Conservation (phyloP, 2,329 filamentous ascomycete genomes). For the Calonectria leucothoes region DNA sequence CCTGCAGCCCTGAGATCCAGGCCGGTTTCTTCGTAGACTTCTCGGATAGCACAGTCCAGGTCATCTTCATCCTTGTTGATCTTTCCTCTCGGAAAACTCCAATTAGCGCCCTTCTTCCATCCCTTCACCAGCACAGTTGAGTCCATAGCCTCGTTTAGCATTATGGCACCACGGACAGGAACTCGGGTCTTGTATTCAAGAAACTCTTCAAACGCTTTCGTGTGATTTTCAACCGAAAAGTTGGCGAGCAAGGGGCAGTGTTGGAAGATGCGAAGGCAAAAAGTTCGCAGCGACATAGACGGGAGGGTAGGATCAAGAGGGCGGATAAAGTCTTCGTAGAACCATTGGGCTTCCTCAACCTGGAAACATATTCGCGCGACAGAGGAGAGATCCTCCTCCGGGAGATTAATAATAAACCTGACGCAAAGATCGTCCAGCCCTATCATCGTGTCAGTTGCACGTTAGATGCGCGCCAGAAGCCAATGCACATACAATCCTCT, state of each 20-base stretch:
- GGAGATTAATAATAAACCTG: constrained; percentile 97
- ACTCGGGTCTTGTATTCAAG: constrained; percentile 94
- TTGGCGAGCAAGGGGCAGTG: constrained; percentile 90
- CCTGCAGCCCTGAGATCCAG: constrained; percentile 83
- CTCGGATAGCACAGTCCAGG: constrained; percentile 90
- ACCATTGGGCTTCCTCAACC: constrained; percentile 99
- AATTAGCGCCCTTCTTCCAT: constrained; percentile 96
- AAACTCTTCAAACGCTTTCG: constrained; percentile 90
- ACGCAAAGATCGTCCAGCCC: constrained; percentile 98
- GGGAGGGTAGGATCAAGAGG: constrained; percentile 87
- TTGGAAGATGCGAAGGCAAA: constrained; percentile 91
- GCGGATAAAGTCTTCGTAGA: constrained; percentile 99
- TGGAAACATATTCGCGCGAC: constrained; percentile 98
- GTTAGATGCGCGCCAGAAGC: constrained; percentile 20
- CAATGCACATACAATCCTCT: constrained; percentile 80
- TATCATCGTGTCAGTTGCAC: constrained; percentile 51
- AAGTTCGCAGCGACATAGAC: constrained; percentile 84
- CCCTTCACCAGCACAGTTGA: constrained; percentile 93
- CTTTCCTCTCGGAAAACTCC: constrained; percentile 97
- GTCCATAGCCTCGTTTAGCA: constrained; percentile 96
- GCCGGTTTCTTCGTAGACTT: constrained; percentile 97
- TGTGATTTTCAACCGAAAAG: constrained; percentile 82
- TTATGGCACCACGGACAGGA: constrained; percentile 91
- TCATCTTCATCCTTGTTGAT: constrained; percentile 98
- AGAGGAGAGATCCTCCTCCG: constrained; percentile 87